These are phyloP conservation scores for Jacaranda copaia DNA, from an alignment of 257 asterid genomes.

Conservation along the genomic window DNA sequence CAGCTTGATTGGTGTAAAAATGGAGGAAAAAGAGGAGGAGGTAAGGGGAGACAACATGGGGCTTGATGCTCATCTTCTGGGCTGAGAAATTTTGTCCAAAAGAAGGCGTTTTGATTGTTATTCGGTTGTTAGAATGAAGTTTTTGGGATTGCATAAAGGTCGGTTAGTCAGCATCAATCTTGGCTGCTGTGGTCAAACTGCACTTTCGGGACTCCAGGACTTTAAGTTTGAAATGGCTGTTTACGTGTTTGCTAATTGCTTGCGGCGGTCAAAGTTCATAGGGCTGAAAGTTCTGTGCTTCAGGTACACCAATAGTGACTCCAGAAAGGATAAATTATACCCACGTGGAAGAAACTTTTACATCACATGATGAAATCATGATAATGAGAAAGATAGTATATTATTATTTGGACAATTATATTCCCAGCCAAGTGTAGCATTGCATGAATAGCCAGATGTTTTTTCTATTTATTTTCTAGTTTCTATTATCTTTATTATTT, in stretches of 20 bases:
- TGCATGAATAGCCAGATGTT: too few species aligned
- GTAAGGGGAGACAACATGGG: conserved; percentile 24
- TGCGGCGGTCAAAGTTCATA: conserved; percentile 14
- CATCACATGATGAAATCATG: too few species aligned
- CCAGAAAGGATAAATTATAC: too few species aligned
- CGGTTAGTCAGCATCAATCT: conserved; percentile 37
- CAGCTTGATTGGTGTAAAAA: conserved; percentile 4
- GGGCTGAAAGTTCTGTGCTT: background rate
- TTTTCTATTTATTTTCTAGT: too few species aligned
- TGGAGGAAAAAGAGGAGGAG: conserved; percentile 17
- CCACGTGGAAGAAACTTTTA: too few species aligned
- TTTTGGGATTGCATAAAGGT: conserved; percentile 7
- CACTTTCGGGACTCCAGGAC: background rate
- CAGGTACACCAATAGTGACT: too few species aligned
- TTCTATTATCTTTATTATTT: too few species aligned
- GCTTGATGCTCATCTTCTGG: conserved; percentile 28
- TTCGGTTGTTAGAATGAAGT: background rate
- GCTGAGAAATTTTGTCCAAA: background rate
- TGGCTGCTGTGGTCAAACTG: conserved; percentile 43
- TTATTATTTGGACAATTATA: too few species aligned
- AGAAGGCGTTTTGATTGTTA: background rate
- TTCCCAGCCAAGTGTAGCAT: too few species aligned
- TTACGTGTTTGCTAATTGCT: background rate
- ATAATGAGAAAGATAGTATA: too few species aligned
- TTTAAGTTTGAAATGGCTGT: conserved; percentile 19